A percentile compares a stretch with the other conserved stretches of the same genome.
Evolutionary conservation across 1,284 basidiomycete genomes (phyloP).

Genomic region (Pseudozyma thailandica): DNA sequence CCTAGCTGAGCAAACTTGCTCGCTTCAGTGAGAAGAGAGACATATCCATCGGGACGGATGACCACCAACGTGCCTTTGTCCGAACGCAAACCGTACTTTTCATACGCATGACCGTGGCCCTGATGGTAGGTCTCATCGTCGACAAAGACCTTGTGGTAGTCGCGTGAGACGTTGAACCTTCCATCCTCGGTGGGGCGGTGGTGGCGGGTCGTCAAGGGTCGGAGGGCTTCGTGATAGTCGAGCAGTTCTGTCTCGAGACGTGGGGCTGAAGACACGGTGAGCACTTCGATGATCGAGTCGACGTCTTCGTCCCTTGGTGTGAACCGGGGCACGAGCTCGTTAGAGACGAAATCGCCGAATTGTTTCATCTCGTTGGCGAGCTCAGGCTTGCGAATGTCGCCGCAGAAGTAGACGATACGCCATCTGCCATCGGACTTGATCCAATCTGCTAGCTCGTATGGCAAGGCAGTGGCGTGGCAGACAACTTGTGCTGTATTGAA

Average conservation of each 20-base stretch:
- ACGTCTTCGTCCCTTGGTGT: slow-evolving; percentile 24
- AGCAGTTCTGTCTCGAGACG: slow-evolving; percentile 13
- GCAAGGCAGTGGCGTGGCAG: slow-evolving; percentile 26
- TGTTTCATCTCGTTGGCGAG: slow-evolving; percentile 18
- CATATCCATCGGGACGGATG: slow-evolving; percentile 39
- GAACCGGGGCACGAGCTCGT: slow-evolving; percentile 14
- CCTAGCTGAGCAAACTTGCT: slow-evolving; percentile 16
- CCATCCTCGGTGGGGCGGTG: slow-evolving; percentile 17
- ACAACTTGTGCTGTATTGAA: slow-evolving; percentile 33
- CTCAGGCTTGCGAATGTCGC: slow-evolving; percentile 25
- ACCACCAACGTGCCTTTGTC: slow-evolving; percentile 30
- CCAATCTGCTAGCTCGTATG: slow-evolving; percentile 39
- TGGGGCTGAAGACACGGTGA: slow-evolving; percentile 30
- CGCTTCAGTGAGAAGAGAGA: slow-evolving; percentile 21
- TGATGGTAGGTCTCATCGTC: slow-evolving; percentile 36
- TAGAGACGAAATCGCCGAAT: slow-evolving; percentile 15
- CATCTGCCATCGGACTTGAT: slow-evolving; percentile 31
- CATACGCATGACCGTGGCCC: slow-evolving; percentile 31
- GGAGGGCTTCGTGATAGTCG: slow-evolving; percentile 20
- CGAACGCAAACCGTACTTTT: slow-evolving; percentile 23
- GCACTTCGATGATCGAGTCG: slow-evolving; percentile 42
- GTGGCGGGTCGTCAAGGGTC: slow-evolving; percentile 20
- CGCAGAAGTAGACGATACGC: slow-evolving; percentile 34
- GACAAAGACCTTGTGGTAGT: slow-evolving; percentile 44
- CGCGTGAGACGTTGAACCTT: slow-evolving; percentile 26